Evolutionary conservation across 2,329 filamentous ascomycete species (phyloP), one percentile per base, ranked within the genome.

Genomic region (Diaporthe sp.): DNA sequence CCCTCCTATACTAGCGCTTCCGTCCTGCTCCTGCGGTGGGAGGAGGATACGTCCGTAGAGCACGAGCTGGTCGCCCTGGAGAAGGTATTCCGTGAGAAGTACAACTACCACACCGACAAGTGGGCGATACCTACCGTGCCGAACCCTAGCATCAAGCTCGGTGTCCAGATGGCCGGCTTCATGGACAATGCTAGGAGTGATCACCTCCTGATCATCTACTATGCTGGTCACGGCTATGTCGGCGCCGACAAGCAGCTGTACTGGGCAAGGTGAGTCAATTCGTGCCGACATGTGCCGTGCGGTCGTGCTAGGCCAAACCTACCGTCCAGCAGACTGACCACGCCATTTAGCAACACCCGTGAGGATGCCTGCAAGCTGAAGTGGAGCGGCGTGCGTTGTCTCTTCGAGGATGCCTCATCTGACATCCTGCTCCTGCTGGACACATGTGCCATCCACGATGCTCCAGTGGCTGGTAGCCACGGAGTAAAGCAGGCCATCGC

Each of bases 171-270:
- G 82, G 86, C 88, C 35, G 87, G 87, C 1, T 92, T 92, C 76
- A 85, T 93, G 60, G 89, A 92, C 77, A 85, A 88, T 67, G 88
- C 89, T 38, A 83, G 85, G 50, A 85, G 88, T 42, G 89, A 92
- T 77, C 90, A 92, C 78, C 85, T 93, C 30, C 82, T 92, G 76
- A 90, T 93, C 76, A 87, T 93, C 76, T 92, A 92, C 80, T 93
- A 93, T 80, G 89, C 89, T 77, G 91, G 91, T 40, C 85, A 91
- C 79, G 89, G 90, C 77, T 92, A 88, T 78, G 83, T 89, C 52
- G 87, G 88, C n/a, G 78, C 85, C 15, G 89, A 92, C 80, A 88
- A 88, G 78, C 89, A 92, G 81, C 84, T 92, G 35, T 92, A 91
- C 81, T 93, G 91, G 91, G 90, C 91, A 74, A 90, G 89, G 91